Evolutionary conservation across 768 basidiomycete genomes (phyloP).

Genomic region (Tylopilus sp.): DNA sequence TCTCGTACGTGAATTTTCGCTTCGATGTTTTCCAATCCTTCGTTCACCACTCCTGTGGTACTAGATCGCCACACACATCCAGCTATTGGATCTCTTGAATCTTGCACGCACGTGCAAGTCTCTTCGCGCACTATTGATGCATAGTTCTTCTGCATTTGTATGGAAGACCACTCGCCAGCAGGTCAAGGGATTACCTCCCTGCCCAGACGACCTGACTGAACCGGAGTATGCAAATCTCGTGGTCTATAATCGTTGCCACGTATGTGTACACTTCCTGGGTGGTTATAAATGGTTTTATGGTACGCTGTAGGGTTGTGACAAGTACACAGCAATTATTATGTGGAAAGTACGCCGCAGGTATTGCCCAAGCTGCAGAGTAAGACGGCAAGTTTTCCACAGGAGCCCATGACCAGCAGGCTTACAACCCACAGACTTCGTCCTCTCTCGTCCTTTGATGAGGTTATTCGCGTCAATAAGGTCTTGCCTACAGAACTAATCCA

Average conservation of each 20-base stretch:
- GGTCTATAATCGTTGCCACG: constrained; percentile 14
- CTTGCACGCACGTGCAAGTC: constrained; percentile 39
- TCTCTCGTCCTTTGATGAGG: not conserved
- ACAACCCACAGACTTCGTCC: not conserved
- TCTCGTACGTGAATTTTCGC: not conserved
- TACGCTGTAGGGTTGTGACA: constrained; percentile 7
- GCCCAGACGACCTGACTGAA: constrained; percentile 24
- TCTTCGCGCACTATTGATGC: constrained; percentile 36
- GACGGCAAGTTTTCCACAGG: not conserved
- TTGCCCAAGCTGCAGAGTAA: constrained; percentile 2
- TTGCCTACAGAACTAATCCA: not conserved
- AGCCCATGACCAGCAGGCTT: not conserved
- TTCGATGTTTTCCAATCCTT: not conserved
- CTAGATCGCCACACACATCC: constrained; percentile 39
- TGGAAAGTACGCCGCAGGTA: constrained; percentile 14
- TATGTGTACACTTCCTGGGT: not conserved
- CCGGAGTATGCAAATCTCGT: not conserved
- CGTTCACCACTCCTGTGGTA: not conserved
- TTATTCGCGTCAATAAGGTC: not conserved
- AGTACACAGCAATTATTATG: not conserved
- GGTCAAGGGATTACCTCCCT: constrained; percentile 36
- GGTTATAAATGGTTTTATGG: not conserved
- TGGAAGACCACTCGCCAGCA: constrained; percentile 26
- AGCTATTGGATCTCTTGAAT: constrained; percentile 27
- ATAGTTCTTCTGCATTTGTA: constrained; percentile 24